Conservation (phyloP, 495 filamentous ascomycete genomes). For the Barbatosphaeria neglecta region DNA sequence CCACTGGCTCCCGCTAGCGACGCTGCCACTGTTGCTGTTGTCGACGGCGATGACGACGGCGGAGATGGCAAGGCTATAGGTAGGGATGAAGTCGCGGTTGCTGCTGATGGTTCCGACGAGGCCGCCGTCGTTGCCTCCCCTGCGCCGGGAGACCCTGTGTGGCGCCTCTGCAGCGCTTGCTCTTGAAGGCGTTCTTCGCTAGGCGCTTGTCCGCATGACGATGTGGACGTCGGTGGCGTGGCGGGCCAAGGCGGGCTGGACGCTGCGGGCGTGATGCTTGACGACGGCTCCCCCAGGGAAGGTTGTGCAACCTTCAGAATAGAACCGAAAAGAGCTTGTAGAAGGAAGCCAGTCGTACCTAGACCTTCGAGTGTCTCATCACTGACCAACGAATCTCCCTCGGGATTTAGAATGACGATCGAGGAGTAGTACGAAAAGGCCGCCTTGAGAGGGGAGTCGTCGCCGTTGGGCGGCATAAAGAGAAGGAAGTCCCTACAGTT, state of each 20-base stretch:
- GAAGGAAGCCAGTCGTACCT: conserved; percentile 85
- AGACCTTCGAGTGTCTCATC: conserved; percentile 80
- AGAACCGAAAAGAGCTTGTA: conserved; percentile 52
- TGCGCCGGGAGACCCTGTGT: too few relatives aligned
- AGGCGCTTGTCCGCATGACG: background rate
- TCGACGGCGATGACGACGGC: background rate
- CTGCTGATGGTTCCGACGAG: background rate
- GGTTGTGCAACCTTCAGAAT: conserved; percentile 45
- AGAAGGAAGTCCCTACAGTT: conserved; percentile 95
- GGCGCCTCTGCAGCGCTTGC: too few relatives aligned
- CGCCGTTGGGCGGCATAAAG: conserved; percentile 62
- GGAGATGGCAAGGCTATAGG: background rate
- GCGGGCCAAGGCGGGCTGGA: background rate
- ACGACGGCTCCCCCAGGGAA: conserved; percentile 1
- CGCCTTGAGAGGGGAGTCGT: conserved; percentile 59
- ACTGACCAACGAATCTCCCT: conserved; percentile 87
- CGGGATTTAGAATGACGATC: conserved; percentile 78
- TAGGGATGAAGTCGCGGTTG: background rate
- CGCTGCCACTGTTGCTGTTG: too few relatives aligned
- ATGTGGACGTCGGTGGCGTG: background rate
- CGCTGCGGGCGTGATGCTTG: conserved; percentile 3
- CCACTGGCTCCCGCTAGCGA: too few relatives aligned
- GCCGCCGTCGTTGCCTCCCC: too few relatives aligned
- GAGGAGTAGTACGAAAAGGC: conserved; percentile 88
- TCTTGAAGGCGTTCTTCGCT: too few relatives aligned